phyloP scores from a whole-genome alignment of 2,329 filamentous ascomycete species.

The Penicillium sp. region DNA sequence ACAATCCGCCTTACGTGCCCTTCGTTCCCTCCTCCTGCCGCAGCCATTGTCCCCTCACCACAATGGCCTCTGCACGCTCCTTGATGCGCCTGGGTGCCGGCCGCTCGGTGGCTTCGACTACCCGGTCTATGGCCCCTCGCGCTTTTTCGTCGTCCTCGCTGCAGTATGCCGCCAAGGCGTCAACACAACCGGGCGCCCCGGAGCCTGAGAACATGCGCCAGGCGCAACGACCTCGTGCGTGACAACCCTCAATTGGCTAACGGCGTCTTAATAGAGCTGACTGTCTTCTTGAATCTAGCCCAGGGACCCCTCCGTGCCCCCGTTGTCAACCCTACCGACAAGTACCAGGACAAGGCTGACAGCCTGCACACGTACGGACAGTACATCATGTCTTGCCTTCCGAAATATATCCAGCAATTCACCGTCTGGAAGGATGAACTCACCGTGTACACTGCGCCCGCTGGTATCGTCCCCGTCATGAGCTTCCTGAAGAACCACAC shows the following conservation, averaged over 20 bases:
- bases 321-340: constrained; percentile 88
- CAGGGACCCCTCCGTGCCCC: constrained; percentile 68
- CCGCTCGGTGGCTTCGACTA: constrained; percentile 38
- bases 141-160: constrained; percentile 42
- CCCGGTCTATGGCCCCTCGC: constrained; percentile 35
- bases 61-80: constrained; percentile 47
- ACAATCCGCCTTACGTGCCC: constrained; percentile 25
- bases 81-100: constrained; percentile 44
- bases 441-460: constrained; percentile 84
- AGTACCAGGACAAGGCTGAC: constrained; percentile 82
- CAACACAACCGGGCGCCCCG: constrained; percentile 56
- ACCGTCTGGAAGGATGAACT: constrained; percentile 99
- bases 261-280: constrained; percentile 16
- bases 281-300: constrained; percentile 33
- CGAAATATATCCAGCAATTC: constrained; percentile 98
- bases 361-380: constrained; percentile 90
- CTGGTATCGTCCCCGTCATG: constrained; percentile 87
- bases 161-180: constrained; percentile 46
- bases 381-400: constrained; percentile 93
- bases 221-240: constrained; percentile 53
- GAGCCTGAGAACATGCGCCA: constrained; percentile 66
- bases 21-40: constrained; percentile 20
- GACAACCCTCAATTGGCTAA: constrained; percentile 1
- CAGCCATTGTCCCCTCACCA: constrained; percentile 33
- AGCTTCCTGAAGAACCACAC: constrained; percentile 97